Conservation (phyloP, 768 basidiomycete species). For the Imleria badia region DNA sequence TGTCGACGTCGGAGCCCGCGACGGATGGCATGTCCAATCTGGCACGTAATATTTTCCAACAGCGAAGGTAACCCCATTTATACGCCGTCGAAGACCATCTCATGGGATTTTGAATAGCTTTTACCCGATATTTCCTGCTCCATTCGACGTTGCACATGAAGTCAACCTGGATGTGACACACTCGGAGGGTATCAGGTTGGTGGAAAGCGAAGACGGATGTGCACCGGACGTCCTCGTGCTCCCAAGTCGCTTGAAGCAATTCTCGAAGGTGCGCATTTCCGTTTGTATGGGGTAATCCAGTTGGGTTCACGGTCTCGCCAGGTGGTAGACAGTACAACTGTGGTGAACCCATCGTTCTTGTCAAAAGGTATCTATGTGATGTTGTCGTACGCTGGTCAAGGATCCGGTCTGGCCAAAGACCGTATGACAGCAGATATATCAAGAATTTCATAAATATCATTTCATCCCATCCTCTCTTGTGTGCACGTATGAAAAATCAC, state of each 20-base stretch:
- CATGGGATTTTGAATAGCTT: constrained; percentile 53
- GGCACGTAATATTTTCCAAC: constrained; percentile 79
- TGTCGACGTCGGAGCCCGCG: constrained; percentile 42
- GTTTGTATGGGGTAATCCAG: no score
- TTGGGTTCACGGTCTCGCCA: constrained; percentile 29
- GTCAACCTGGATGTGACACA: constrained; percentile 92
- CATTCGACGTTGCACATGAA: constrained; percentile 68
- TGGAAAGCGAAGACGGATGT: constrained; percentile 37
- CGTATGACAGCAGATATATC: constrained; percentile 30
- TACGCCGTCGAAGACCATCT: not conserved
- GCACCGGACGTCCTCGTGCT: constrained; percentile 85
- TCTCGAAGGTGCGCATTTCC: constrained; percentile 65
- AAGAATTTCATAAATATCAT: constrained; percentile 22
- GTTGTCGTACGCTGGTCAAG: constrained; percentile 36
- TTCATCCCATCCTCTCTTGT: not conserved
- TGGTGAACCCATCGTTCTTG: constrained; percentile 86
- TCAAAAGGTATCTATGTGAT: constrained; percentile 57
- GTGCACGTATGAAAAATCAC: not conserved
- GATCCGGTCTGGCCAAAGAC: constrained; percentile 26
- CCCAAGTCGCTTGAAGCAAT: constrained; percentile 88
- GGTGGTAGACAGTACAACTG: constrained; percentile 73
- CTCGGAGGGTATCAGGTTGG: constrained; percentile 45
- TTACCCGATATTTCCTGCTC: constrained; percentile 92
- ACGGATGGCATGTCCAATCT: constrained; percentile 78
- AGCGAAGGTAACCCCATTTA: constrained; percentile 62